Percentiles rank a stretch among this genome's conserved stretches.
These are phyloP conservation scores for Termitomyces sp. DNA, from an alignment of 768 basidiomycete species.

Conservation along the genomic window DNA sequence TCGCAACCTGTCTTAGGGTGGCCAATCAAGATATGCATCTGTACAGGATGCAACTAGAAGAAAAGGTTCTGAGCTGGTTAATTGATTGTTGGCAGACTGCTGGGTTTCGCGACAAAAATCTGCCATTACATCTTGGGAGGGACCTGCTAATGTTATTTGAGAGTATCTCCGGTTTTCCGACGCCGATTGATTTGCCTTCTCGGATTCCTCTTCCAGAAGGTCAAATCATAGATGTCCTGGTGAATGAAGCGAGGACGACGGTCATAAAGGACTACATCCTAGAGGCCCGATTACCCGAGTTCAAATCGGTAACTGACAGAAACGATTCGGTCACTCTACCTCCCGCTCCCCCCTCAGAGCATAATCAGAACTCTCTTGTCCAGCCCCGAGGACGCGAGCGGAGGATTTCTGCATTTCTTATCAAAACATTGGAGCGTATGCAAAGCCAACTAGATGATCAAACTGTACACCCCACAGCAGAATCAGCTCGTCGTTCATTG, in stretches of 20 bases:
- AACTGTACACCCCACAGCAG: constrained; percentile 44
- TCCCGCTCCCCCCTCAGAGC: background rate
- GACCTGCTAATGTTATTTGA: constrained; percentile 65
- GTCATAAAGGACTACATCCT: constrained; percentile 71
- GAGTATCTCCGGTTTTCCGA: constrained; percentile 53
- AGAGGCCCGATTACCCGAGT: constrained; percentile 51
- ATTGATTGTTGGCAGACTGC: constrained; percentile 59
- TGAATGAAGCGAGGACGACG: constrained; percentile 50
- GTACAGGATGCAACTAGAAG: constrained; percentile 82
- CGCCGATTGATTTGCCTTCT: constrained; percentile 38
- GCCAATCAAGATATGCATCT: constrained; percentile 79
- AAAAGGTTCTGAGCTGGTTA: constrained; percentile 82
- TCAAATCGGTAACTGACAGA: constrained; percentile 13
- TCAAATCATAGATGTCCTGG: constrained; percentile 51
- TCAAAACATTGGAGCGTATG: constrained; percentile 55
- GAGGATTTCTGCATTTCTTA: constrained; percentile 55
- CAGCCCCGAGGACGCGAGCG: constrained; percentile 55
- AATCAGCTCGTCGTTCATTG: constrained; percentile 58
- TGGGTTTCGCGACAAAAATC: constrained; percentile 28
- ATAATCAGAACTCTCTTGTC: constrained; percentile 27
- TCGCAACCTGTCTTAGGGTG: constrained; percentile 61
- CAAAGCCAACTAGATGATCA: constrained; percentile 41
- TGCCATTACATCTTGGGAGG: constrained; percentile 47
- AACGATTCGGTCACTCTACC: background rate
- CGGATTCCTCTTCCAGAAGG: constrained; percentile 66